These are phyloP conservation scores for Plasmodium ovale DNA, from an alignment of 169 alveolate genomes.

Conservation along the genomic window DNA sequence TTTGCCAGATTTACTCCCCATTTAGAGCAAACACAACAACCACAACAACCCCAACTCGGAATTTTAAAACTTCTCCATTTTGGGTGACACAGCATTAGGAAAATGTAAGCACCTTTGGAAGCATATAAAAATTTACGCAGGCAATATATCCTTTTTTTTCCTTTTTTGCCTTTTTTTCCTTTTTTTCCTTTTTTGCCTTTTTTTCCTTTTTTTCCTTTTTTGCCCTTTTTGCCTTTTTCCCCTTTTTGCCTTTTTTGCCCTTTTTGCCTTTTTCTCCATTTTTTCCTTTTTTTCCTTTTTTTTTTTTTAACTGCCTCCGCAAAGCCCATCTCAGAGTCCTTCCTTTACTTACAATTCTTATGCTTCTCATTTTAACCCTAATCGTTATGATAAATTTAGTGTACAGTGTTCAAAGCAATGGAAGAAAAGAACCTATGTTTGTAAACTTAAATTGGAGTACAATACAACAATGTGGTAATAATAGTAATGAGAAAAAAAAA, in stretches of 20 bases:
- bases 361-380: slow-evolving; percentile 1
- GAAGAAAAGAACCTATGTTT: background rate
- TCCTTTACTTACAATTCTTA: slow-evolving; percentile 5
- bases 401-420: background rate
- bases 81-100: too few relatives aligned
- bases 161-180: background rate
- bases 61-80: too few relatives aligned
- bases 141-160: too few relatives aligned
- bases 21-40: too few relatives aligned
- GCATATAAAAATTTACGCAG: too few relatives aligned
- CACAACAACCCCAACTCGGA: too few relatives aligned
- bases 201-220: slow-evolving; percentile 1
- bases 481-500: background rate
- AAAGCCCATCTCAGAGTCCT: background rate
- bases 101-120: too few relatives aligned
- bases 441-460: background rate
- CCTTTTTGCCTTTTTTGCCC: background rate
- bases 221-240: too few relatives aligned
- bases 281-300: background rate
- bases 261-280: background rate
- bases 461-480: background rate
- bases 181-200: background rate
- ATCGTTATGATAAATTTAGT: background rate
- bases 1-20: too few relatives aligned
- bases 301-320: background rate